Evolutionary conservation across 2,329 filamentous ascomycete genomes (phyloP).

Genomic region (Fusarium decemcellulare): DNA sequence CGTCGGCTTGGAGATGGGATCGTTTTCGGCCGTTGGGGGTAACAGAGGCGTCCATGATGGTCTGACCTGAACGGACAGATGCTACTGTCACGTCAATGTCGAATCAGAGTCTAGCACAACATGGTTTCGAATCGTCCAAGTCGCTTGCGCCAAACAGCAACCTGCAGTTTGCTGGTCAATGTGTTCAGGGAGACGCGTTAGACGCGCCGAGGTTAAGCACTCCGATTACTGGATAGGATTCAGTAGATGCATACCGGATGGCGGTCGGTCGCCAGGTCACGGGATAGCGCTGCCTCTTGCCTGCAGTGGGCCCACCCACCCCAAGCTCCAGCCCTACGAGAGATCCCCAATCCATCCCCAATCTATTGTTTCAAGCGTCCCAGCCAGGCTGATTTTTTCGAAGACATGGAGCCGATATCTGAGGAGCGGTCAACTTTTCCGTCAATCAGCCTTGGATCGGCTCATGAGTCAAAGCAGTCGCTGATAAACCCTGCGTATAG

Average conservation of each 20-base stretch:
- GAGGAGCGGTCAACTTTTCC: constrained; percentile 2
- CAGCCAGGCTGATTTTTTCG: neutral
- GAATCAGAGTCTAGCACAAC: constrained; percentile 24
- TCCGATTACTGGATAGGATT: constrained; percentile 17
- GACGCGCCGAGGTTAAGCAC: constrained; percentile 41
- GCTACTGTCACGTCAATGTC: constrained; percentile 15
- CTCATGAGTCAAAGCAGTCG: too few relatives aligned
- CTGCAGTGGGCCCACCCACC: constrained; percentile 9
- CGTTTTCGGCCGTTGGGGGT: constrained; percentile 44
- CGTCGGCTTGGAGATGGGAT: constrained; percentile 37
- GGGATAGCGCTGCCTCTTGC: neutral
- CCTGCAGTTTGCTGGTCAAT: constrained; percentile 16
- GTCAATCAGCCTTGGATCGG: neutral
- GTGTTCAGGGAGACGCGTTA: constrained; percentile 42
- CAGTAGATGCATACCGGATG: constrained; percentile 14
- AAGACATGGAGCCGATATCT: neutral
- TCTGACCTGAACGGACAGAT: neutral
- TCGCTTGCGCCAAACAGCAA: constrained; percentile 15
- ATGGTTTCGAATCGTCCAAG: constrained; percentile 24
- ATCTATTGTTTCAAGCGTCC: constrained; percentile 1
- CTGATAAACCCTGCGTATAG: too few relatives aligned
- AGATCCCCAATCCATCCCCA: neutral
- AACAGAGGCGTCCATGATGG: constrained; percentile 47
- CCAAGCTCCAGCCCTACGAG: constrained; percentile 19
- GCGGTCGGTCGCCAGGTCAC: constrained; percentile 21